Evolutionary conservation across 768 basidiomycete species (phyloP).

Genomic region (Filobasidium wieringae): DNA sequence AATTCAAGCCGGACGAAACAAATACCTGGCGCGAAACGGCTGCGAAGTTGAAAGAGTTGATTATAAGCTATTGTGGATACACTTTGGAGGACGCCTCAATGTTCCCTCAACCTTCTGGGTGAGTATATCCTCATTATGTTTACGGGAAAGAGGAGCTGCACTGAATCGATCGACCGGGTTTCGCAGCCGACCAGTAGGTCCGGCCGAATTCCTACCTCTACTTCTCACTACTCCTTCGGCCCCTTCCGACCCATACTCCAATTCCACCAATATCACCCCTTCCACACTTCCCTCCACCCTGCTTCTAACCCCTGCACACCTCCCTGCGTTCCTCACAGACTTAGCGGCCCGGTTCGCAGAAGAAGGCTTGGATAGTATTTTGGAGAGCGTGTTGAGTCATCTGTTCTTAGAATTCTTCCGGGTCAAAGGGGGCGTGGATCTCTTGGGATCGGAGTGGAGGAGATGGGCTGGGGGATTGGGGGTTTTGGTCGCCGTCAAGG

Average conservation of each 20-base stretch:
- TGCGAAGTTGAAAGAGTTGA: conserved; percentile 64
- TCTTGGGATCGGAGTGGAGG: conserved; percentile 53
- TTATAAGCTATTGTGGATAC: conserved; percentile 80
- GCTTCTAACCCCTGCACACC: conserved; percentile 54
- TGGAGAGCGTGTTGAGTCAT: conserved; percentile 48
- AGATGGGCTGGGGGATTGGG: conserved; percentile 69
- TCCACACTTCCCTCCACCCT: conserved; percentile 44
- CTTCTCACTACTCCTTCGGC: conserved; percentile 61
- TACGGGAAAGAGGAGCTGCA: background rate
- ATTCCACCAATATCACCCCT: conserved; percentile 32
- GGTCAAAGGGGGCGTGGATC: conserved; percentile 28
- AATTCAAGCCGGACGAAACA: conserved; percentile 46
- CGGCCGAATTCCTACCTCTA: conserved; percentile 68
- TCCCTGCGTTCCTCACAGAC: conserved; percentile 72
- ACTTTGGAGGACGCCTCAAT: conserved; percentile 83
- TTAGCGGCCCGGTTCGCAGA: conserved; percentile 57
- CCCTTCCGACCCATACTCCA: conserved; percentile 46
- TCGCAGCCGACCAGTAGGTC: conserved; percentile 59
- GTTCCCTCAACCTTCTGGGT: conserved; percentile 82
- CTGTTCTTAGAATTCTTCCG: conserved; percentile 38
- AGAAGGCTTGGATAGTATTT: conserved; percentile 61
- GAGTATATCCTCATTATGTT: conserved; percentile 24
- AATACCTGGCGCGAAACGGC: conserved; percentile 53
- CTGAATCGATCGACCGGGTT: background rate
- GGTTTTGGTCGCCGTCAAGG: conserved; percentile 65